Evolutionary conservation across 306 rosid genomes (phyloP), one percentile per base, ranked within the genome.

Genomic region (Lathyrus aphaca): DNA sequence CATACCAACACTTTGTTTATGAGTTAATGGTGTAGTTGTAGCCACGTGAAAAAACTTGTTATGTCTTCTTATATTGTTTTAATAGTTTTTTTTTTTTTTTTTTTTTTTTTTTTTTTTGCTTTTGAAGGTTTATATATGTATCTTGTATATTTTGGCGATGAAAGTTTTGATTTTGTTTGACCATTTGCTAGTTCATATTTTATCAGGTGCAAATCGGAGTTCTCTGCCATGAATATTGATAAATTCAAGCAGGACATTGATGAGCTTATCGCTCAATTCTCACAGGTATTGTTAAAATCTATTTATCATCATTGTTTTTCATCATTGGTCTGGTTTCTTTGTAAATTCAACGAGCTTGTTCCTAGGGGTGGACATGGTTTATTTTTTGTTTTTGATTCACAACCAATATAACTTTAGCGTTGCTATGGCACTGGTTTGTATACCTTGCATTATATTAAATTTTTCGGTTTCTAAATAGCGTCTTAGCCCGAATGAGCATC

Each of bases 161-260:
- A 23, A 14, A 49, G 29, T 40, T 75, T 29, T 46, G 8, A 30
- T 8, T 8, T 40, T 27, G 49, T 64, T 63, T 66, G 3, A 57
- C 49, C 6, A 69, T 39, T 58, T 17, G 17, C 12, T 3, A 60
- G 59, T 46, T 10, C 64, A 21, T 40, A 17, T 21, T 72, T 48
- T 59, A 39, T 13, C 44, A 23, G 56, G 69, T 5, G 21, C 63
- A 51, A 76, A 72, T 49, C 64, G 25, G 63, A 38, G 58, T 48
- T 62, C 35, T 30, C 55, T 17, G 39, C 67, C 64, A 92, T 86
- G 93, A 71, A 78, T 67, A 54, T 85, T 30, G 72, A 77, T 55
- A 69, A 65, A 15, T 86, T 86, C 81, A 93, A 77, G 85, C 56
- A 45, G 65, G 98, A 90, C 82, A 81, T 93, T 32, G 96, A 90